A percentile compares a stretch with the other conserved stretches of the same genome.
Conservation (phyloP, 441 rosid genomes). For the Brassica balearica region DNA sequence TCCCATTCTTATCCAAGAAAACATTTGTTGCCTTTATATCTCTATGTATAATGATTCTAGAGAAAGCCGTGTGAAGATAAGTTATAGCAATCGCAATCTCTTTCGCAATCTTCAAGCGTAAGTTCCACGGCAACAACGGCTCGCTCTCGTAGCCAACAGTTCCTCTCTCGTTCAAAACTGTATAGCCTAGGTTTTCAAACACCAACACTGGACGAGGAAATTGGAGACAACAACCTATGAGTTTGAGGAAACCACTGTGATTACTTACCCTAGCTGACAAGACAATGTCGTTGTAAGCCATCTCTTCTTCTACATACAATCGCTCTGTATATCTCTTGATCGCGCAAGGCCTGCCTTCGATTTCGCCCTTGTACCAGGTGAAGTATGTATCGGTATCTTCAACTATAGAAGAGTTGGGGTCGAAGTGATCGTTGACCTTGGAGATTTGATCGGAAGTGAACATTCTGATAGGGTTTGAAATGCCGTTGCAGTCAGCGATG, state of each 20-base stretch:
- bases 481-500: not conserved
- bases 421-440: constrained; percentile 37
- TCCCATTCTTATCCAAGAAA: too few relatives aligned
- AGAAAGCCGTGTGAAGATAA: too few relatives aligned
- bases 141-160: not conserved
- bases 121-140: not conserved
- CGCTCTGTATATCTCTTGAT: not conserved
- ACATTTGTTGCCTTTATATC: too few relatives aligned
- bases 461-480: not conserved
- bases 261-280: constrained; percentile 10
- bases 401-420: not conserved
- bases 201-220: not conserved
- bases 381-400: too few relatives aligned
- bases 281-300: constrained; percentile 22
- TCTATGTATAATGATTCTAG: too few relatives aligned
- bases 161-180: not conserved
- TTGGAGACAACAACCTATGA: constrained; percentile 3
- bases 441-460: not conserved
- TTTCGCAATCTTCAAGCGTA: not conserved
- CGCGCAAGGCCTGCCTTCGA: not conserved
- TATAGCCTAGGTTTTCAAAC: not conserved
- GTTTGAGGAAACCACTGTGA: constrained; percentile 21
- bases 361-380: not conserved
- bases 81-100: not conserved
- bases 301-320: not conserved